A percentile compares a stretch with the other conserved stretches of the same genome.
These are phyloP conservation scores for Xanthoconium separans DNA, from an alignment of 1,284 basidiomycete species.

Conservation along the genomic window DNA sequence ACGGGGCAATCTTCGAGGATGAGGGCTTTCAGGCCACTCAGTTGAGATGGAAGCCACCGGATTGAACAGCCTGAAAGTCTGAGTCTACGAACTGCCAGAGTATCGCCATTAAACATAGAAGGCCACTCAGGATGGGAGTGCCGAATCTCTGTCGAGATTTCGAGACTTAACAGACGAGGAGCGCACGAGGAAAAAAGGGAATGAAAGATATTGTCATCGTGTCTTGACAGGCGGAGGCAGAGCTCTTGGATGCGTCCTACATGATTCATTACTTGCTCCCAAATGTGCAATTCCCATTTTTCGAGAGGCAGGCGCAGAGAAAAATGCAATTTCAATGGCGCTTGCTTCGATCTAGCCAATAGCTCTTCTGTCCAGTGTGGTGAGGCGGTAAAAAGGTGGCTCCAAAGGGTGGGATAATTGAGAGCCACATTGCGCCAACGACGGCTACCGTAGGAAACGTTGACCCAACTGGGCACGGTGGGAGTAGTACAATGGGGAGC, in stretches of 20 bases:
- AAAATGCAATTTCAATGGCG: slow-evolving; percentile 18
- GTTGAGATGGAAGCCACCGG: neutral
- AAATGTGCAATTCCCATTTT: neutral
- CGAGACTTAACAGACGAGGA: neutral
- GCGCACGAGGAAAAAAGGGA: neutral
- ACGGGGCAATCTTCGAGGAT: neutral
- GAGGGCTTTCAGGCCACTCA: neutral
- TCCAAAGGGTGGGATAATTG: slow-evolving; percentile 27
- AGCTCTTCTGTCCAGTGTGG: slow-evolving; percentile 31
- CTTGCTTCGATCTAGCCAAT: slow-evolving; percentile 33
- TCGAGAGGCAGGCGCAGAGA: slow-evolving; percentile 8
- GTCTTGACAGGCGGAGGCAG: neutral
- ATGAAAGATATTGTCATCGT: neutral
- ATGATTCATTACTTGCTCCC: neutral
- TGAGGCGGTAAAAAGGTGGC: slow-evolving; percentile 19
- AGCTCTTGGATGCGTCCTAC: slow-evolving; percentile 3
- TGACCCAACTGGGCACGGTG: neutral
- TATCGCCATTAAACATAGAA: neutral
- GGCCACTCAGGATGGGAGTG: neutral
- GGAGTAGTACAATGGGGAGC: neutral
- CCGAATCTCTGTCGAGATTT: slow-evolving; percentile 4
- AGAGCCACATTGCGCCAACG: neutral
- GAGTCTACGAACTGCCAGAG: neutral
- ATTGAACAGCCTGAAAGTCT: neutral
- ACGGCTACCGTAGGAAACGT: neutral